Conservation (phyloP, 2,329 filamentous ascomycete genomes). For the Juglanconis sp. region DNA sequence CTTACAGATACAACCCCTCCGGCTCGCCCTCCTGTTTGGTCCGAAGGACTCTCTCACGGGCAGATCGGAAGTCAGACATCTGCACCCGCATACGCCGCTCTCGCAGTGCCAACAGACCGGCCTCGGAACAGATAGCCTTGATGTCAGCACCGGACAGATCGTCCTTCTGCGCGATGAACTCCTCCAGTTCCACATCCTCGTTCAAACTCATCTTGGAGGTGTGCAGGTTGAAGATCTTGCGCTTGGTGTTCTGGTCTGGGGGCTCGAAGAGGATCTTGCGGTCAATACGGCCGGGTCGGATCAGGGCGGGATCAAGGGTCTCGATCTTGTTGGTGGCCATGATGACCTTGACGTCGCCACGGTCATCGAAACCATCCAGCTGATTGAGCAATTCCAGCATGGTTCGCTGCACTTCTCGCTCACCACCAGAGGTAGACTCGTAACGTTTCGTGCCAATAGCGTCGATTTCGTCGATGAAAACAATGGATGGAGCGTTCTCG, state of each 20-base stretch:
- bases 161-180: slow-evolving; percentile 98
- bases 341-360: slow-evolving; percentile 98
- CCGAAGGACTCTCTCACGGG: slow-evolving; percentile 90
- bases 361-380: slow-evolving; percentile 96
- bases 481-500: slow-evolving; percentile 93
- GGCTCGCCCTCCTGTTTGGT: slow-evolving; percentile 99
- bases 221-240: slow-evolving; percentile 98
- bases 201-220: slow-evolving; percentile 98
- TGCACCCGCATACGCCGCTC: slow-evolving; percentile 97
- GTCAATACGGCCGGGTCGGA: slow-evolving; percentile 95
- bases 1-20: slow-evolving; percentile 95
- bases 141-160: slow-evolving; percentile 96
- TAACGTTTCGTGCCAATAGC: slow-evolving; percentile 99
- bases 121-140: slow-evolving; percentile 97
- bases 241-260: slow-evolving; percentile 77
- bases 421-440: slow-evolving; percentile 93
- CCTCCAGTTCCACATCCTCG: slow-evolving; percentile 95
- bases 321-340: slow-evolving; percentile 99
- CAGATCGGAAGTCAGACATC: slow-evolving; percentile 95
- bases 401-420: slow-evolving; percentile 95
- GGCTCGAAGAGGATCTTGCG: slow-evolving; percentile 84
- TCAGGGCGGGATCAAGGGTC: slow-evolving; percentile 90
- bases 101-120: slow-evolving; percentile 87
- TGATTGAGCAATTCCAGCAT: slow-evolving; percentile 99
- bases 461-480: slow-evolving; percentile 99